phyloP scores from a whole-genome alignment of 1,284 basidiomycete genomes.

The Vanrija humicola region DNA sequence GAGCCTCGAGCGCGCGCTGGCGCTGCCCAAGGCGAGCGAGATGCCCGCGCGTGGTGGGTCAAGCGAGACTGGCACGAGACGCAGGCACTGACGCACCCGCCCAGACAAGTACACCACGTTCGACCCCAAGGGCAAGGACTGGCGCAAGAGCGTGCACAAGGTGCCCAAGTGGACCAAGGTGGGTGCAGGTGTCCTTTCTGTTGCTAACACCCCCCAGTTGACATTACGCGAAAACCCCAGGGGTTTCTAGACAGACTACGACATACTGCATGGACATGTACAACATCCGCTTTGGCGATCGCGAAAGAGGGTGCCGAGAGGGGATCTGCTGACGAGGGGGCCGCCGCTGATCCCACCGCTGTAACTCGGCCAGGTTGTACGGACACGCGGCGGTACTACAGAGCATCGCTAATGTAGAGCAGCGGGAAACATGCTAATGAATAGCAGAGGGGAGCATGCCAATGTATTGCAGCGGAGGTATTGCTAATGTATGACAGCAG shows the following conservation, averaged over 20 bases:
- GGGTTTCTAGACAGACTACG: slow-evolving; percentile 63
- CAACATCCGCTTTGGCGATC: not conserved
- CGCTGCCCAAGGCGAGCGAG: slow-evolving; percentile 47
- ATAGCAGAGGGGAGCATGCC: too few species aligned
- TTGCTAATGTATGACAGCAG: too few species aligned
- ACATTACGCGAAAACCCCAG: slow-evolving; percentile 80
- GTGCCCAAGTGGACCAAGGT: slow-evolving; percentile 92
- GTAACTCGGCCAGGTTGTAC: too few species aligned
- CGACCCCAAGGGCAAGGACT: slow-evolving; percentile 64
- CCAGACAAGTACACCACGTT: slow-evolving; percentile 94
- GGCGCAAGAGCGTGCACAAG: slow-evolving; percentile 93
- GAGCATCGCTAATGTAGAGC: too few species aligned
- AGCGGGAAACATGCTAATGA: too few species aligned
- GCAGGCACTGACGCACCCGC: not conserved
- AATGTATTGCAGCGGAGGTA: too few species aligned
- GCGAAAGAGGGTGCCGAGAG: not conserved
- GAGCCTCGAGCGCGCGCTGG: slow-evolving; percentile 43
- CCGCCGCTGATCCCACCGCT: too few species aligned
- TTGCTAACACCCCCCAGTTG: slow-evolving; percentile 53
- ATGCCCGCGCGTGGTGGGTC: slow-evolving; percentile 51
- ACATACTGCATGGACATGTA: not conserved
- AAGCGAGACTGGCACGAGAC: slow-evolving; percentile 8
- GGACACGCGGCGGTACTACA: too few species aligned
- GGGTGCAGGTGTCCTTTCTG: slow-evolving; percentile 37
- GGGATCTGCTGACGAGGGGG: too few species aligned